Evolutionary conservation across 768 basidiomycete species (phyloP).

Genomic region (Auricularia cornea): DNA sequence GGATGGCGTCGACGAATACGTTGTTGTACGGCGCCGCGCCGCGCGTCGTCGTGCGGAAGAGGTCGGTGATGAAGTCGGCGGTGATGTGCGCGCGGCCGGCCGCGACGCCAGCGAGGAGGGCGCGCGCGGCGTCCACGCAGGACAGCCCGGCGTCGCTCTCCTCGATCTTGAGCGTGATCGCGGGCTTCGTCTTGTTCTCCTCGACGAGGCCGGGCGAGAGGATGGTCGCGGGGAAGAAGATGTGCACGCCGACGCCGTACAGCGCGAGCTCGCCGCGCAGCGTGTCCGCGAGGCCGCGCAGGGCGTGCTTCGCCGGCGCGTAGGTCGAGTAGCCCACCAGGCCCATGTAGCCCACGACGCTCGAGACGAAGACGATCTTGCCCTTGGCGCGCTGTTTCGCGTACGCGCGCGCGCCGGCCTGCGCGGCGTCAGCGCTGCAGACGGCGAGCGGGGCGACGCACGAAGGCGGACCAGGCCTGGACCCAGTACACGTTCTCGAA

Average conservation of each 20-base stretch:
- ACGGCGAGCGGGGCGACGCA: slow-evolving; percentile 22
- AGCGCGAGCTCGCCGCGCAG: slow-evolving; percentile 72
- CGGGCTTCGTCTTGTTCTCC: slow-evolving; percentile 73
- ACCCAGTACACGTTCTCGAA: slow-evolving; percentile 52
- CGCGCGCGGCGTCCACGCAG: slow-evolving; percentile 53
- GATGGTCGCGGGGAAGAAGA: slow-evolving; percentile 80
- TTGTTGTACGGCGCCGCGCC: slow-evolving; percentile 56
- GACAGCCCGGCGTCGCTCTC: slow-evolving; percentile 56
- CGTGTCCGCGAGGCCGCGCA: slow-evolving; percentile 77
- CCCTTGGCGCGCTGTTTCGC: slow-evolving; percentile 46
- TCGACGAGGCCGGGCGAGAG: slow-evolving; percentile 64
- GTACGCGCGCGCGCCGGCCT: slow-evolving; percentile 66
- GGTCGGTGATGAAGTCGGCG: slow-evolving; percentile 52
- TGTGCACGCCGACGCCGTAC: slow-evolving; percentile 69
- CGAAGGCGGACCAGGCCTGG: slow-evolving; percentile 44
- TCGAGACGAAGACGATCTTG: slow-evolving; percentile 71
- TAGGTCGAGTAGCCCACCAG: slow-evolving; percentile 76
- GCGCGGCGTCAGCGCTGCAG: neutral
- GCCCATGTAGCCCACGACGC: slow-evolving; percentile 64
- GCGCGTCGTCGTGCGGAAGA: slow-evolving; percentile 62
- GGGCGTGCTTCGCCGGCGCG: slow-evolving; percentile 76
- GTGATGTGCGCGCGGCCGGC: slow-evolving; percentile 68
- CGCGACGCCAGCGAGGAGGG: slow-evolving; percentile 56
- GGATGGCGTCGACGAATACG: slow-evolving; percentile 45
- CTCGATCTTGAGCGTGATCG: slow-evolving; percentile 68